Base-by-base conservation (phyloP, 768 basidiomycete genomes). In the Ramaria sp. region DNA sequence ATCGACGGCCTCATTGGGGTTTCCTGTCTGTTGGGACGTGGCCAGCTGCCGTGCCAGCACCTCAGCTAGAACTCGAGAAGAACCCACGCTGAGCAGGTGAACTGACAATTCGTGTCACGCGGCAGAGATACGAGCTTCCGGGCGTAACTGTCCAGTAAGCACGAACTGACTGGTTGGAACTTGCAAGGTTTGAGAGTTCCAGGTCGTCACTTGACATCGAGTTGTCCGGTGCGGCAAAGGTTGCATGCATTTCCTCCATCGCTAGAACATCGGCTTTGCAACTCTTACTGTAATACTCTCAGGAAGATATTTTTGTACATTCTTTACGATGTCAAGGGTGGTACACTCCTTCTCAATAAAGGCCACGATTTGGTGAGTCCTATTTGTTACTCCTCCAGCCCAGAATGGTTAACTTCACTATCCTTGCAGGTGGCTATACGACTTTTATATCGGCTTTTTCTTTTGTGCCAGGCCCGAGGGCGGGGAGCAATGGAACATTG, bases 371-470 rank as follows among this genome's bases (percentile, higher is more conserved):
- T 4, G 42, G 25, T 47, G n/a, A 27, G 38, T 45, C 18, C 5
- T 5, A 45, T 24, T 10, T 47, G 10, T 25, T 47, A 12, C 10
- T 30, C 45, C 13, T n/a, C 13, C 22, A 7, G 25, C 13, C 22
- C 45, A 47, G 15, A 15, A 85, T 85, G 83, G 83, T 85, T 60
- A 73, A 78, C 52, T 78, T 82, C 62, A 82, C 72, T 3, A 81
- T 87, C 57, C 72, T 85, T 34, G 83, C 83, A 28, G 83, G 83
- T 32, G 83, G 83, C 15, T 85, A 78, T 62, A 65, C 69, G 22
- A 66, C 77, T 56, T 82, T 80, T 60, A 71, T 86, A 52, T 79
- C 78, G 1, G 76, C 79, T 0, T 85, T 84, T 64, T 61, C 78
- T 34, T 86, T 85, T 68, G 18, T 41, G 34, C 63, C 44, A 61